A percentile compares a stretch with the other conserved stretches of the same genome.
Evolutionary conservation across 768 basidiomycete species (phyloP).

Genomic region (Artomyces pyxidatus): DNA sequence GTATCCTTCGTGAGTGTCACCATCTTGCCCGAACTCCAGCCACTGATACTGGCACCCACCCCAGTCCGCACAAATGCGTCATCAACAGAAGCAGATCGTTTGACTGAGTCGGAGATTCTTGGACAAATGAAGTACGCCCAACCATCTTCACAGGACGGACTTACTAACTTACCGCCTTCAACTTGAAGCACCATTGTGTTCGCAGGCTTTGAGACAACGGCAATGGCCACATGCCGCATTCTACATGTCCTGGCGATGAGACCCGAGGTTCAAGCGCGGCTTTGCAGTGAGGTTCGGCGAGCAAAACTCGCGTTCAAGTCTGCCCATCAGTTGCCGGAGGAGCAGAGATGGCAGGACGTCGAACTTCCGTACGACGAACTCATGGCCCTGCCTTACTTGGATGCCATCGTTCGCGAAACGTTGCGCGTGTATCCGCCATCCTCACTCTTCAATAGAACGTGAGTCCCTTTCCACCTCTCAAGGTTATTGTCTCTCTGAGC

Average conservation of each 20-base stretch:
- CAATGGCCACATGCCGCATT: slow-evolving; percentile 16
- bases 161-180: neutral
- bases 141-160: neutral
- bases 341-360: slow-evolving; percentile 22
- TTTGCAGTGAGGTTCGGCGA: slow-evolving; percentile 26
- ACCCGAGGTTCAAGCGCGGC: slow-evolving; percentile 25
- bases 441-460: slow-evolving; percentile 25
- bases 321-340: slow-evolving; percentile 1
- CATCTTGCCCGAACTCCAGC: too few relatives aligned
- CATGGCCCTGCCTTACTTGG: slow-evolving; percentile 36
- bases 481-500: too few relatives aligned
- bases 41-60: neutral
- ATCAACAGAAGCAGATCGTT: slow-evolving; percentile 23
- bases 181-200: slow-evolving; percentile 18
- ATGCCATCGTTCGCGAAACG: slow-evolving; percentile 35
- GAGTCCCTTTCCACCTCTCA: slow-evolving; percentile 9
- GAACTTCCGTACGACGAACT: slow-evolving; percentile 32
- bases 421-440: slow-evolving; percentile 32
- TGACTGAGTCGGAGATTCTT: slow-evolving; percentile 29
- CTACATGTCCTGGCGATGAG: slow-evolving; percentile 20
- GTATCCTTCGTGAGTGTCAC: slow-evolving; percentile 33
- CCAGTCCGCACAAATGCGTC: slow-evolving; percentile 32
- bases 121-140: slow-evolving; percentile 24
- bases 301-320: slow-evolving; percentile 20
- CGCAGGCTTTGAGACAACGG: slow-evolving; percentile 23